Base-by-base conservation (phyloP, 345 rosid species). In the Corchorus olitorius region DNA sequence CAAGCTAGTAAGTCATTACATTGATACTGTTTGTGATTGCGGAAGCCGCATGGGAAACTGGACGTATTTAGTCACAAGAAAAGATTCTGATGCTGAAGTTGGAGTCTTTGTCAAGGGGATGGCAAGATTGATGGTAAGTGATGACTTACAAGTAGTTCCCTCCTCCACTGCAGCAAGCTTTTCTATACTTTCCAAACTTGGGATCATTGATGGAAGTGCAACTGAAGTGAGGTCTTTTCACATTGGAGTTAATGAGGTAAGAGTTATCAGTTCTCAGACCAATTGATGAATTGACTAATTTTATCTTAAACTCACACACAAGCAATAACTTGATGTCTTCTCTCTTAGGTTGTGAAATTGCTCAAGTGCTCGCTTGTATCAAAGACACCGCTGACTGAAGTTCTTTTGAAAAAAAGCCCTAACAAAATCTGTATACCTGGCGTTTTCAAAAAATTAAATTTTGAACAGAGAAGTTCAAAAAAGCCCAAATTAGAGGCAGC, bases 341-440 rank as follows among this genome's bases (percentile, higher is more conserved):
- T 65, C 53, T 75, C 72, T n/a, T n/a, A 84, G 84, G 77, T 65
- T 37, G 13, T 78, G 35, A 39, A 60, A 39, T 20, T 84, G 78
- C 67, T 81, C 39, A 39, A 67, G 34, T 20, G 35, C 60, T 61
- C 70, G 1, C 5, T 83, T 8, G 41, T 72, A 45, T 76, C 76
- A 7, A 73, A 49, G 34, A 50, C 37, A 14, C 69, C 82, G 3
- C 60, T 73, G 74, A 78, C 78, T 2, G 60, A 67, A 41, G 61
- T 49, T 37, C 49, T 78, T 55, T 55, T 81, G 49, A 16, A 54
- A 75, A 8, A 48, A 0, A 65, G 70, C 19, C 27, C 27, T 27
- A 27, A 0, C 0, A 1, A 27, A 27, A 27, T 27, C 27, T 27
- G 27, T 27, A 27, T 27, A 27, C 27, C 27, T 27, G 27, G 27